phyloP scores from a whole-genome alignment of 495 filamentous ascomycete genomes.

The Penicillium cosmopolitanum region DNA sequence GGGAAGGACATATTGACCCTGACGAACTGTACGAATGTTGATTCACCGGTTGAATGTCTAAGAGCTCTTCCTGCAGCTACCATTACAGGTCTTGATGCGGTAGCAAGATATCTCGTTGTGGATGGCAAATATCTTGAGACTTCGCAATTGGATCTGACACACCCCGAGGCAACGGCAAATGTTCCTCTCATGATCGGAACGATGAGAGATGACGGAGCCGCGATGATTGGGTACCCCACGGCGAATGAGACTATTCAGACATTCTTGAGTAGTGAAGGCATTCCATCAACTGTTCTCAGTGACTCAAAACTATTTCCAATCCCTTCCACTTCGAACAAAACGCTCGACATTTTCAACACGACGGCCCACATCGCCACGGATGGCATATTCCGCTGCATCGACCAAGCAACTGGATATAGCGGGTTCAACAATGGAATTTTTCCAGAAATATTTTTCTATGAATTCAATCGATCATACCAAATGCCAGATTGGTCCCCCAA shows the following conservation, averaged over 20 bases:
- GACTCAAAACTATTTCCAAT: slow-evolving; percentile 15
- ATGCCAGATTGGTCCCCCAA: slow-evolving; percentile 33
- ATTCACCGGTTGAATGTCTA: slow-evolving; percentile 44
- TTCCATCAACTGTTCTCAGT: slow-evolving; percentile 19
- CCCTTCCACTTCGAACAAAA: slow-evolving; percentile 24
- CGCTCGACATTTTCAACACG: slow-evolving; percentile 33
- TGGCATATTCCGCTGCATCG: slow-evolving; percentile 33
- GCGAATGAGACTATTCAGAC: slow-evolving; percentile 9
- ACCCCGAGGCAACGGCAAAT: slow-evolving; percentile 15
- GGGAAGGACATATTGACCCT: slow-evolving; percentile 24
- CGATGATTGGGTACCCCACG: slow-evolving; percentile 28
- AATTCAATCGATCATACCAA: slow-evolving; percentile 35
- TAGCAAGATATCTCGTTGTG: slow-evolving; percentile 28
- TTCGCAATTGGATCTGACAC: slow-evolving; percentile 17
- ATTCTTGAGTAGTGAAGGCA: slow-evolving; percentile 15
- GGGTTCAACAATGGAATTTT: slow-evolving; percentile 24
- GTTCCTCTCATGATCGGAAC: slow-evolving; percentile 27
- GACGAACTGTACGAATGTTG: slow-evolving; percentile 41
- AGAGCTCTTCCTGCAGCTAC: slow-evolving; percentile 36
- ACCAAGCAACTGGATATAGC: slow-evolving; percentile 30
- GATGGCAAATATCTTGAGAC: slow-evolving; percentile 24
- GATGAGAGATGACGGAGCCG: slow-evolving; percentile 31
- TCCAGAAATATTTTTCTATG: slow-evolving; percentile 30
- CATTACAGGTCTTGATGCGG: slow-evolving; percentile 28
- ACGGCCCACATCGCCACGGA: slow-evolving; percentile 29